Base-by-base conservation (phyloP, 202 grass and related monocot genomes). In the Zoysia matrella region DNA sequence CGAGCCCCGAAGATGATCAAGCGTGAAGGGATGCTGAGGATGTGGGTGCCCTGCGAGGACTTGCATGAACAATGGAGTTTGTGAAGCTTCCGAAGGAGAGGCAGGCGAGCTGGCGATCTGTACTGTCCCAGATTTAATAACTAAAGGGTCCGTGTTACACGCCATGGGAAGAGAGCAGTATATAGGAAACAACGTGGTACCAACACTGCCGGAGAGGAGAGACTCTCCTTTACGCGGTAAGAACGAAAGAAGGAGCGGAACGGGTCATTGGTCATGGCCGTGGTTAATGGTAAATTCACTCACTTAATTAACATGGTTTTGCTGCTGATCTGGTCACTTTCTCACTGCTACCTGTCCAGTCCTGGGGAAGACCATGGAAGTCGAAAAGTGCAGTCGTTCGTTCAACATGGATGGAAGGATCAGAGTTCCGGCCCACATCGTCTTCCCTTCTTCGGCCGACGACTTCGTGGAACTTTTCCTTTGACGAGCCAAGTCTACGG, bases 401-500 rank as follows among this genome's bases (percentile, higher is more conserved):
- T 86, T 90, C 74, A 86, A 86, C 74, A 47, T 57, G 73, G 82
- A 82, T 60, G 74, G 83, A 83, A 85, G 78, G 67, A 85, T 89
- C 79, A 69, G 67, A 69, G 44, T 54, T 64, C 69, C 50, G 15
- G 61, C 60, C 7, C 71, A 44, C 16, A 4, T 65, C 68, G 54
- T 65, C 66, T 47, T 77, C 77, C 50, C 16, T 89, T 52, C 78
- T 89, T 56, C 82, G 78, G 83, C 61, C 58, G 52, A 67, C 54
- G 73, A 85, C 78, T 62, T 46, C 2, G 22, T 67, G 52, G 54
- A 11, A 12, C 82, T 77, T 85, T 85, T 77, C 13, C n/a, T 67
- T 73, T 66, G 72, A 81, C 65, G 77, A 85, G 58, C 75, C 69
- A 51, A 85, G 71, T 88, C 75, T 42, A 65, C 74, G 8, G 16